Percentiles rank a stretch among this genome's conserved stretches.
These are phyloP conservation scores for Fusarium falciforme DNA, from an alignment of 2,329 filamentous ascomycete genomes.

Conservation along the genomic window DNA sequence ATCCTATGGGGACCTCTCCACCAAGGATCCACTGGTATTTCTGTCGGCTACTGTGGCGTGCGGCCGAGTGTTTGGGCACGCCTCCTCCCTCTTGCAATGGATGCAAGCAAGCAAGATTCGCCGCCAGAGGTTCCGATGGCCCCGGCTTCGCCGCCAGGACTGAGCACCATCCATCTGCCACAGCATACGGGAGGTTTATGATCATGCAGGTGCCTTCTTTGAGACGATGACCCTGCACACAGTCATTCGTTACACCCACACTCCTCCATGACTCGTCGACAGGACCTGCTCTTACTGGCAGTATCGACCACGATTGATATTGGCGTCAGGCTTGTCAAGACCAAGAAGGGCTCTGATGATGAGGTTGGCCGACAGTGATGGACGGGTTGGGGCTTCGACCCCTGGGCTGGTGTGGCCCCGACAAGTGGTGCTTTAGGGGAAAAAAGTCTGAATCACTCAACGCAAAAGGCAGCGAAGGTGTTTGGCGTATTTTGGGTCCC, in stretches of 20 bases:
- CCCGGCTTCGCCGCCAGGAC: slow-evolving; percentile 36
- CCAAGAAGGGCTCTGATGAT: not conserved
- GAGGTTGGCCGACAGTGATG: not conserved
- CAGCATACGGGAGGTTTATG: slow-evolving; percentile 38
- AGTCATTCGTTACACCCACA: slow-evolving; percentile 19
- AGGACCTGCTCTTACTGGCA: not conserved
- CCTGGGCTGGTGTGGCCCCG: not conserved
- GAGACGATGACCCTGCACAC: slow-evolving; percentile 27
- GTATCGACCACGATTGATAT: not conserved
- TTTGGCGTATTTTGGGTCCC: not conserved
- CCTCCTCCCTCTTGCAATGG: slow-evolving; percentile 3
- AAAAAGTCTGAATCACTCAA: not conserved
- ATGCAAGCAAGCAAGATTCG: slow-evolving; percentile 40
- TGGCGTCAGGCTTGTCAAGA: not conserved
- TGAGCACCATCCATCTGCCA: slow-evolving; percentile 37
- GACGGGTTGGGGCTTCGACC: not conserved
- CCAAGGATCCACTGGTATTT: not conserved
- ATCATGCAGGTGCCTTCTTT: slow-evolving; percentile 44
- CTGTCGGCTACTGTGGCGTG: slow-evolving; percentile 9
- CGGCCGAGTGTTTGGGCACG: slow-evolving; percentile 1
- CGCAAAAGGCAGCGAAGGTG: not conserved
- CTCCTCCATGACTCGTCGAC: slow-evolving; percentile 30
- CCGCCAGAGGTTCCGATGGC: slow-evolving; percentile 38
- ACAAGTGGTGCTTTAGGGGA: not conserved
- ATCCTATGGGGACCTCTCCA: not conserved